Base-by-base conservation (phyloP, 1,284 basidiomycete species). In the Veloboletus limbatus region DNA sequence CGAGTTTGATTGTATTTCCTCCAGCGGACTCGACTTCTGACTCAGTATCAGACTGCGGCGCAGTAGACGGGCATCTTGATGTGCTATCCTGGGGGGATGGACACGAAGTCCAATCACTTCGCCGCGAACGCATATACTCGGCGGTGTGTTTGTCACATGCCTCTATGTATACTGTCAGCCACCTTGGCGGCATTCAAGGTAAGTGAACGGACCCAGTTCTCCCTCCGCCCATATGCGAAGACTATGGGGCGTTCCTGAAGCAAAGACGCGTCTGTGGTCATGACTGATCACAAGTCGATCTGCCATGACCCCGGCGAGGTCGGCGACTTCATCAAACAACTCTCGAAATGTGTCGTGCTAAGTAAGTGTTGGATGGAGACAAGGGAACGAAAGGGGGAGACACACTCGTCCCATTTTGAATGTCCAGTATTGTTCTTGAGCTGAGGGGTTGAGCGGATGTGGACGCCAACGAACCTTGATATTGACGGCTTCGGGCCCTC, bases 211-310 rank as follows among this genome's bases (percentile, higher is more conserved):
- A 85, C 85, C 76, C 30, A 89, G 66, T 38, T 82, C 77, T 34
- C 77, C 82, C 49, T 82, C 76, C 4, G 72, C 73, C 79, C 82
- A 86, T 14, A 88, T 76, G 14, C 72, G 73, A 37, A 88, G 68
- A n/a, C 76, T 74, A 31, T 76, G 69, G 0, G 86, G 85, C 0
- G 81, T 83, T 3, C 81, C 78, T 14, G 81, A 83, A 8, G 82
- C 70, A 54, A 81, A 88, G 31, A 89, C 70, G 3, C 77, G 80
- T 42, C 74, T 77, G 37, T 77, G 73, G 22, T 80, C 71, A 48
- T 80, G 77, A 11, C 65, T 80, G 48, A 89, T 66, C 24, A 86
- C 69, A 1, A 89, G 64, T 43, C 75, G 74, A 13, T 75, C 68
- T 3, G 59, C 53, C 10, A 74, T 68, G 14, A 85, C 69, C 13